Base-by-base conservation (phyloP, 805 yeast genomes). In the Candida odintsovae region DNA sequence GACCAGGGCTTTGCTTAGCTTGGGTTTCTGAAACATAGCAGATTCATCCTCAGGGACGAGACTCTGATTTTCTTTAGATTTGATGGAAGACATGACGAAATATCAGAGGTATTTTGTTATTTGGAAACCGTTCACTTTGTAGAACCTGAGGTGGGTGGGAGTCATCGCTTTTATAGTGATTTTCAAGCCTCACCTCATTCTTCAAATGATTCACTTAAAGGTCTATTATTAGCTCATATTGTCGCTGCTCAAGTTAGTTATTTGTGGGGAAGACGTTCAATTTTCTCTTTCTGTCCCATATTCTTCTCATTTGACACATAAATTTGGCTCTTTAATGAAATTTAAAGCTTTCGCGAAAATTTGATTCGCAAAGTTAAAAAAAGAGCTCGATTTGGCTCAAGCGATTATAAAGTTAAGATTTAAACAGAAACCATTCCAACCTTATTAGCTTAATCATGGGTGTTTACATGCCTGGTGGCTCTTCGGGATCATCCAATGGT, bases 371-470 rank as follows among this genome's bases (percentile, higher is more conserved):
- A 13, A 25, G 28, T 25, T 22, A 13, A 28, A 13, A 28, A 28
- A 28, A 28, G n/a, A 13, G 31, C 31, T 28, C 31, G 31, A 28
- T 28, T 28, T 28, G n/a, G n/a, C n/a, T 28, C 12, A 13, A 8
- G 11, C 28, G 3, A n/a, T n/a, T n/a, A n/a, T n/a, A n/a, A n/a
- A n/a, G n/a, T n/a, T n/a, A n/a, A n/a, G n/a, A n/a, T n/a, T n/a
- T n/a, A n/a, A n/a, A 28, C n/a, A 28, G 33, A 28, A 15, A 11
- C n/a, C 33, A 5, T 5, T 28, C 11, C 29, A 25, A 25, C 29
- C n/a, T n/a, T n/a, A n/a, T n/a, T n/a, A n/a, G n/a, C n/a, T n/a
- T 28, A 6, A 13, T 33, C 36, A 47, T 47, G 50, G 50, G 50
- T 19, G 40, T 47, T 10, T 47, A 43, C 25, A 47, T 47, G 10